Evolutionary conservation across 257 asterid species (phyloP), one percentile per base, ranked within the genome.

Genomic region (Buddleja alternifolia): DNA sequence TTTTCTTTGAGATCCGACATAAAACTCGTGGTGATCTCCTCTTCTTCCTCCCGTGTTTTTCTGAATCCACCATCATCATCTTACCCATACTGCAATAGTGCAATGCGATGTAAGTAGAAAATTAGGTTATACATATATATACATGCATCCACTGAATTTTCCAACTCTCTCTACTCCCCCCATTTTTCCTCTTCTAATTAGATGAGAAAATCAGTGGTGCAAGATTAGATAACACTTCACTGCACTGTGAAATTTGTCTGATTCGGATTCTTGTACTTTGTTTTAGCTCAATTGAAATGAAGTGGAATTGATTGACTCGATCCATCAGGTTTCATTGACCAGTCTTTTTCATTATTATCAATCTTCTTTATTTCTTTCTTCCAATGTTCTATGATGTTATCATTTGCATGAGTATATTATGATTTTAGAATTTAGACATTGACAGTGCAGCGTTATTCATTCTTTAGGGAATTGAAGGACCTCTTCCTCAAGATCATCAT

Each of bases 71-170:
- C 63, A 4, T 24, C 20, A 25, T 20, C 25, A 8, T 39, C 37
- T 45, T 56, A 51, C 25, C 61, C n/a, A n/a, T n/a, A n/a, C n/a
- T n/a, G n/a, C n/a, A n/a, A 37, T 34, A 19, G 15, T 8, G 0
- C 15, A 23, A 25, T n/a, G 34, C 34, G 21, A 72, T 72, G 78
- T 77, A 61, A 71, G 60, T n/a, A n/a, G n/a, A n/a, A n/a, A n/a
- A n/a, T n/a, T n/a, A n/a, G n/a, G 19, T 23, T 40, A 29, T 63
- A 69, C 74, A 60, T 44, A 64, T 46, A n/a, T 21, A 19, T 21
- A 20, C 16, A 34, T 34, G 51, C 9, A 41, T 54, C 4, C n/a
- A n/a, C n/a, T n/a, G n/a, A n/a, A n/a, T n/a, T n/a, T n/a, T n/a
- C n/a, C n/a, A n/a, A n/a, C n/a, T n/a, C n/a, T n/a, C n/a, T n/a